A percentile compares a stretch with the other conserved stretches of the same genome.
Evolutionary conservation across 2,329 filamentous ascomycete species (phyloP).

Genomic region (Ophiostoma pallidulum): DNA sequence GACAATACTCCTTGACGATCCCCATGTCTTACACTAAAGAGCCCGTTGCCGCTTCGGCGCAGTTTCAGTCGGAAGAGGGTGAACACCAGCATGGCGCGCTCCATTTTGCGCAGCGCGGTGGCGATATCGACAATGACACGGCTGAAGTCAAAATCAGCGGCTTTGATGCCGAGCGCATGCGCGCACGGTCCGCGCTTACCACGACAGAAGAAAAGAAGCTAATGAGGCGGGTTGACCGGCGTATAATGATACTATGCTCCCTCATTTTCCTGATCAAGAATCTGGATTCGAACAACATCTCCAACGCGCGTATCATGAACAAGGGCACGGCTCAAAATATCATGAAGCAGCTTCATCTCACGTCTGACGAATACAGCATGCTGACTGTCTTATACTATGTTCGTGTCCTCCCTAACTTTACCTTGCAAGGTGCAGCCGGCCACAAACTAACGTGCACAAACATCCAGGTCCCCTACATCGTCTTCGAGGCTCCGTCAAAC

Average conservation of each 20-base stretch:
- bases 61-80: background rate
- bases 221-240: constrained; percentile 33
- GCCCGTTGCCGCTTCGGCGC: background rate
- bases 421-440: background rate
- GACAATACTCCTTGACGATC: background rate
- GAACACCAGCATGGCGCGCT: constrained; percentile 7
- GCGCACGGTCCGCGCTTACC: constrained; percentile 18
- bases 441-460: background rate
- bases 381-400: constrained; percentile 32
- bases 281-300: constrained; percentile 30
- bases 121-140: constrained; percentile 16
- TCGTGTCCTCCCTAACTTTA: constrained; percentile 12
- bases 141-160: constrained; percentile 14
- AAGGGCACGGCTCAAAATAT: constrained; percentile 31
- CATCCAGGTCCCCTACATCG: constrained; percentile 52
- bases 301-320: constrained; percentile 36
- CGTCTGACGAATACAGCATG: constrained; percentile 31
- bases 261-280: constrained; percentile 33
- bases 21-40: constrained; percentile 8
- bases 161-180: constrained; percentile 30
- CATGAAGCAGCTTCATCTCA: constrained; percentile 30
- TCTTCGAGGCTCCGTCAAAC: constrained; percentile 71
- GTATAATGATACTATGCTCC: constrained; percentile 32
- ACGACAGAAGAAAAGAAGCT: constrained; percentile 34
- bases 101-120: constrained; percentile 18